These are phyloP conservation scores for Pilaira anomala DNA, from an alignment of 192 early-diverging fungal species.

Conservation along the genomic window DNA sequence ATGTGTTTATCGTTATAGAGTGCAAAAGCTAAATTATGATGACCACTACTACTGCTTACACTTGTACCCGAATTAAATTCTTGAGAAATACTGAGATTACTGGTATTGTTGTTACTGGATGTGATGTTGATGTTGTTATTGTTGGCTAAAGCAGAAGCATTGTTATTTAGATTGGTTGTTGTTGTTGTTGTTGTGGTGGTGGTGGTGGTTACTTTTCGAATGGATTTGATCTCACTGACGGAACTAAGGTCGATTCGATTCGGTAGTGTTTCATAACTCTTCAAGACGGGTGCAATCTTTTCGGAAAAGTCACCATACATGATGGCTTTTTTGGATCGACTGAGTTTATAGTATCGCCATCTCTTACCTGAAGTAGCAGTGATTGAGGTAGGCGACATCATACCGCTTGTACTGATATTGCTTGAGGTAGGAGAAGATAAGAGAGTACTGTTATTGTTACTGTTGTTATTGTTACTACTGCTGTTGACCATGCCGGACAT, in stretches of 20 bases:
- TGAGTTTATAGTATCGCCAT: constrained; percentile 61
- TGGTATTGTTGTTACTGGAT: neutral
- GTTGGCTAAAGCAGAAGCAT: no score
- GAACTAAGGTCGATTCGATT: constrained; percentile 53
- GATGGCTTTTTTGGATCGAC: constrained; percentile 53
- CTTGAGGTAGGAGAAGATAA: neutral
- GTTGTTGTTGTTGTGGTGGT: no score
- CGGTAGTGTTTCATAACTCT: constrained; percentile 39
- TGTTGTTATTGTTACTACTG: constrained; percentile 3
- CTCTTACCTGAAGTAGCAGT: constrained; percentile 15
- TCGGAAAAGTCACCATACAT: constrained; percentile 68
- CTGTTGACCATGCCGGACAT: neutral
- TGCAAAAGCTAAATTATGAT: constrained; percentile 28
- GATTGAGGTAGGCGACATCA: constrained; percentile 10
- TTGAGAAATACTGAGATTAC: neutral
- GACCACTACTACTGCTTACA: neutral
- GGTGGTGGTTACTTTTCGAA: neutral
- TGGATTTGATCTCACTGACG: constrained; percentile 45
- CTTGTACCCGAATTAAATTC: neutral
- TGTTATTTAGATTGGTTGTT: no score
- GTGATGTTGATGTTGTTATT: no score
- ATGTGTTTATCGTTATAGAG: constrained; percentile 39
- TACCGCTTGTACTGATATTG: neutral
- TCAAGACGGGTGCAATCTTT: constrained; percentile 31
- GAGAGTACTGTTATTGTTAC: neutral